phyloP scores from a whole-genome alignment of 208 protist species.

The Strigomonas oncopelti region DNA sequence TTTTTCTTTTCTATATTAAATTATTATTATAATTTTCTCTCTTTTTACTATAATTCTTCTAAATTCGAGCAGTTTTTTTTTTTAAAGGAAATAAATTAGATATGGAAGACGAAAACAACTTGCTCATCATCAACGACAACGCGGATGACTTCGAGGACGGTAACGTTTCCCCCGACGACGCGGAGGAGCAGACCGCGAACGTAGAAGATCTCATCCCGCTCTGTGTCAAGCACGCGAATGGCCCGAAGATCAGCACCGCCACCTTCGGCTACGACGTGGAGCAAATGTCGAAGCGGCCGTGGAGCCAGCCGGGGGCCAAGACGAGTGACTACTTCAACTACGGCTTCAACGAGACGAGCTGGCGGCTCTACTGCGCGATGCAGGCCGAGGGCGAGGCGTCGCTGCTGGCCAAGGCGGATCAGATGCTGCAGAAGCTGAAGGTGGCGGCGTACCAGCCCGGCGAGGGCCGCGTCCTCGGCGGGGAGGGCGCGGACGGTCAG shows the following conservation, averaged over 20 bases:
- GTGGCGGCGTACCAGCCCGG: conserved; percentile 16
- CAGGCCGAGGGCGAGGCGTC: conserved; percentile 63
- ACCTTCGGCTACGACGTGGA: conserved; percentile 84
- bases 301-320: conserved; percentile 75
- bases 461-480: conserved; percentile 8
- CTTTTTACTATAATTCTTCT: no score
- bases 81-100: not conserved
- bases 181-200: conserved; percentile 27
- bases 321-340: conserved; percentile 90
- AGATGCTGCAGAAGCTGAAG: conserved; percentile 53
- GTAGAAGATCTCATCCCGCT: conserved; percentile 68
- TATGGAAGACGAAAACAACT: conserved; percentile 24
- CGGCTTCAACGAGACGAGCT: conserved; percentile 85
- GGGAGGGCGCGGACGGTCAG: conserved; percentile 7
- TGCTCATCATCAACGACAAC: conserved; percentile 27
- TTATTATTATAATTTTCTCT: no score
- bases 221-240: conserved; percentile 53
- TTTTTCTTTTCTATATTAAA: conserved; percentile 7
- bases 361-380: conserved; percentile 81
- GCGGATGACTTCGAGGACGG: conserved; percentile 21
- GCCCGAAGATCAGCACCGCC: conserved; percentile 54
- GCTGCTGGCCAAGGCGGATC: conserved; percentile 48
- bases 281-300: conserved; percentile 75
- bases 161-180: conserved; percentile 6
- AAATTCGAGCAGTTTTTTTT: not conserved